Conservation (phyloP, 2,329 filamentous ascomycete genomes). For the Aspergillus sp. region DNA sequence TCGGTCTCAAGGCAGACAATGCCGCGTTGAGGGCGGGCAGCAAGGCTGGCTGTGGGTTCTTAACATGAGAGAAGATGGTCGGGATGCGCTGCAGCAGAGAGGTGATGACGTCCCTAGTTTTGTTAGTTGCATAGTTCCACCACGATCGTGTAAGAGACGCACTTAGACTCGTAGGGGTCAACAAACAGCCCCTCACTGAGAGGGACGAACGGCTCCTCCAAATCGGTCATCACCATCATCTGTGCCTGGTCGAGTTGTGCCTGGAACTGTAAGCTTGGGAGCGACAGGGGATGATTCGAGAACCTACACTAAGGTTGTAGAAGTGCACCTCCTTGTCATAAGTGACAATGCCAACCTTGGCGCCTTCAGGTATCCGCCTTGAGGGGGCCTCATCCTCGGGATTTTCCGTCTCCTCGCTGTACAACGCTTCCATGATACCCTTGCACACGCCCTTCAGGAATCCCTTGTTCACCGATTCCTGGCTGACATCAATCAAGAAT, state of each 20-base stretch:
- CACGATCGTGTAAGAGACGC: constrained; percentile 25
- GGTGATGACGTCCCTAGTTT: constrained; percentile 68
- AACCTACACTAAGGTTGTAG: constrained; percentile 83
- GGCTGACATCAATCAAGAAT: constrained; percentile 90
- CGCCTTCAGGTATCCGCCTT: constrained; percentile 68
- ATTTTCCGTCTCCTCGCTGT: constrained; percentile 59
- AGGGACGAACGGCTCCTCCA: constrained; percentile 94
- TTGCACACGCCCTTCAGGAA: constrained; percentile 89
- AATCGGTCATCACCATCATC: constrained; percentile 97
- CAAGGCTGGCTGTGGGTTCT: constrained; percentile 87
- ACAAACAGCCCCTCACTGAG: constrained; percentile 91
- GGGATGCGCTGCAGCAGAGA: constrained; percentile 84
- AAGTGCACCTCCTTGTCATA: constrained; percentile 98
- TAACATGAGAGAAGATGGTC: constrained; percentile 80
- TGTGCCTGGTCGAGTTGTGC: constrained; percentile 80
- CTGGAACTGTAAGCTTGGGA: constrained; percentile 45
- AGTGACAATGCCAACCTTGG: constrained; percentile 91
- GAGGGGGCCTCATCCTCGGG: constrained; percentile 54
- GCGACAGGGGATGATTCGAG: constrained; percentile 6
- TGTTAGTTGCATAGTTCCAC: constrained; percentile 26
- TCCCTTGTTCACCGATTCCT: constrained; percentile 86
- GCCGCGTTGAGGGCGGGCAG: constrained; percentile 82
- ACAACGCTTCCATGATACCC: constrained; percentile 81
- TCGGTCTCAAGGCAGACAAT: constrained; percentile 77
- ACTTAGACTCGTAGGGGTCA: constrained; percentile 86